Conservation (phyloP, 2,329 filamentous ascomycete genomes). For the Lojkania enalia region DNA sequence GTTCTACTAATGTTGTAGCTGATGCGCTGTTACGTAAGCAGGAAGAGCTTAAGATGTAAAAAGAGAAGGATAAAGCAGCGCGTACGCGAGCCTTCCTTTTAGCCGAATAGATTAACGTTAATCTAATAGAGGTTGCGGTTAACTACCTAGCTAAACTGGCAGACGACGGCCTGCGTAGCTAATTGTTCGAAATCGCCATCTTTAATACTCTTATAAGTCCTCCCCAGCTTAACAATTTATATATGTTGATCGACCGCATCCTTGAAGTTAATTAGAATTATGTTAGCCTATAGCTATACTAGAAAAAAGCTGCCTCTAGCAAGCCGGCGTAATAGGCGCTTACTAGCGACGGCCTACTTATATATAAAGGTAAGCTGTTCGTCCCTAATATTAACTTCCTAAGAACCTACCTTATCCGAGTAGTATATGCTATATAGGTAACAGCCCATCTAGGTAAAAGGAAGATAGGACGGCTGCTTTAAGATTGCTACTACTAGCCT, state of each 20-base stretch:
- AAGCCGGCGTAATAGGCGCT: no score
- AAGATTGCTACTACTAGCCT: background rate
- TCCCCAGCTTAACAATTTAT: background rate
- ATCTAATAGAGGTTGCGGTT: background rate
- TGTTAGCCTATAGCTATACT: background rate
- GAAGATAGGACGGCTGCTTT: conserved; percentile 7
- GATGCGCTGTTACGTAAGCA: background rate
- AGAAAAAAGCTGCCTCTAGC: background rate
- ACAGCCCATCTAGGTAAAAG: conserved; percentile 4
- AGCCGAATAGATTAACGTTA: background rate
- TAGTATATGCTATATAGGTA: conserved; percentile 1
- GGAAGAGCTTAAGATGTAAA: no score
- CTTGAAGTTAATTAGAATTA: no score
- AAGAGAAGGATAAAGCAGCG: no score
- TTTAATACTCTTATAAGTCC: background rate
- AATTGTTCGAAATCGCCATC: background rate
- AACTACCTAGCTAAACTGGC: no score
- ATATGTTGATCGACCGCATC: background rate
- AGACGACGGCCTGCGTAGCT: no score
- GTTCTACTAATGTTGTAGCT: background rate
- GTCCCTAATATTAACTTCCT: background rate
- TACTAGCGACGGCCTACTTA: background rate
- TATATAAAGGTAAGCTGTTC: background rate
- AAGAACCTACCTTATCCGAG: conserved; percentile 1
- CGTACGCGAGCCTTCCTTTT: background rate